Evolutionary conservation across 2,329 filamentous ascomycete species (phyloP).

Genomic region (Aspergillus ochraceus): DNA sequence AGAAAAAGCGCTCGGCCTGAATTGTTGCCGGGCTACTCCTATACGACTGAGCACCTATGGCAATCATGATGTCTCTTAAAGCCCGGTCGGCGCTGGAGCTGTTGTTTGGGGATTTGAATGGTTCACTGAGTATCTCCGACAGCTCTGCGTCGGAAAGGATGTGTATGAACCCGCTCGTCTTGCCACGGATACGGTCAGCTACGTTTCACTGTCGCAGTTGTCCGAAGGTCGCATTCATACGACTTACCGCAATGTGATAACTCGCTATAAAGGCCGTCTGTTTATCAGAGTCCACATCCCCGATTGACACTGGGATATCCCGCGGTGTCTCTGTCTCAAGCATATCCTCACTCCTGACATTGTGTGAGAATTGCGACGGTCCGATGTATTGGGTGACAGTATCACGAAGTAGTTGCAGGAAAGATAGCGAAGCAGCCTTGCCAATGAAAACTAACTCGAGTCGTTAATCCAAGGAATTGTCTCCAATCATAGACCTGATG

Average conservation of each 20-base stretch:
- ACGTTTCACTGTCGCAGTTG: too few species aligned
- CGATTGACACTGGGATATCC: constrained; percentile 32
- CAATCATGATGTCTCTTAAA: constrained; percentile 48
- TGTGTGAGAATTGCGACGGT: constrained; percentile 56
- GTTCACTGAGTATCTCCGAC: constrained; percentile 23
- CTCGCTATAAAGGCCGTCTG: constrained; percentile 35
- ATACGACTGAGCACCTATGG: constrained; percentile 55
- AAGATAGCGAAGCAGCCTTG: constrained; percentile 49
- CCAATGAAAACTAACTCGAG: constrained; percentile 29
- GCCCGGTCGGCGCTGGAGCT: constrained; percentile 27
- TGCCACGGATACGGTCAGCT: background rate
- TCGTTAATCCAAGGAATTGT: background rate
- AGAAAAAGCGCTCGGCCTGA: constrained; percentile 43
- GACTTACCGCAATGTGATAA: constrained; percentile 28
- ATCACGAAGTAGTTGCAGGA: constrained; percentile 56
- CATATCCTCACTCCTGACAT: constrained; percentile 53
- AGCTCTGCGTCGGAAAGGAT: constrained; percentile 27
- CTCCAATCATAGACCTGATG: background rate
- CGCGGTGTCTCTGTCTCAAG: constrained; percentile 49
- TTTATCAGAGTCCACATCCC: constrained; percentile 31
- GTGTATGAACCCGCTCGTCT: constrained; percentile 47
- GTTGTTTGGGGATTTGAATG: constrained; percentile 12
- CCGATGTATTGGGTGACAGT: constrained; percentile 51
- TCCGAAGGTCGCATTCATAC: too few species aligned
- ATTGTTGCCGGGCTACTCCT: constrained; percentile 28